Conservation (phyloP, 2,329 filamentous ascomycete species). For the Pseudogymnoascus sp. region DNA sequence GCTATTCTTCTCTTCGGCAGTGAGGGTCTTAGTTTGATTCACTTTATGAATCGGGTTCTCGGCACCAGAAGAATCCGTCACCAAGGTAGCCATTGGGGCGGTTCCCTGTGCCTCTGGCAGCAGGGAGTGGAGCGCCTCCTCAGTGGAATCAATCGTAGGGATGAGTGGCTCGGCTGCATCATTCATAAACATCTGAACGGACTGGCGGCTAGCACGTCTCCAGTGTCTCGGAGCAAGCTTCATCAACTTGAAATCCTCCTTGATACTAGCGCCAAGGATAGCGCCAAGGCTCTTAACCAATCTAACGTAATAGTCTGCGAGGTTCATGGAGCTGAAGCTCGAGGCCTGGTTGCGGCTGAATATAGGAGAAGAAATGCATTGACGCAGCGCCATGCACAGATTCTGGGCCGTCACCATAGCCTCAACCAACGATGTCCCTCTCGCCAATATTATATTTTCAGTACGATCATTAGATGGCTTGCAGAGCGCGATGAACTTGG, state of each 20-base stretch:
- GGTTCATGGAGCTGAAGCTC: conserved; percentile 67
- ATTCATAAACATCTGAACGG: background rate
- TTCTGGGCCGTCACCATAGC: conserved; percentile 69
- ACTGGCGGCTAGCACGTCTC: conserved; percentile 26
- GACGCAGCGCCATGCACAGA: conserved; percentile 64
- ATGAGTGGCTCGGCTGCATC: background rate
- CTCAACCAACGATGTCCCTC: conserved; percentile 71
- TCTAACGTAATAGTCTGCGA: conserved; percentile 73
- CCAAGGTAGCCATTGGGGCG: conserved; percentile 5
- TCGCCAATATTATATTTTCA: conserved; percentile 35
- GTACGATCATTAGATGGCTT: conserved; percentile 28
- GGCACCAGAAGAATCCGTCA: conserved; percentile 5
- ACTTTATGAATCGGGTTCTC: conserved; percentile 6
- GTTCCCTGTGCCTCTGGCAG: conserved; percentile 14
- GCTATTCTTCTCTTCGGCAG: background rate
- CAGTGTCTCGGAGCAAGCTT: conserved; percentile 64
- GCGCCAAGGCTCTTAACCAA: conserved; percentile 68
- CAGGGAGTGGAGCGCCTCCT: conserved; percentile 22
- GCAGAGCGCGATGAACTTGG: conserved; percentile 46
- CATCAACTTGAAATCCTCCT: conserved; percentile 72
- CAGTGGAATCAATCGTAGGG: conserved; percentile 16
- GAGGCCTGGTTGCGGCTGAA: conserved; percentile 47
- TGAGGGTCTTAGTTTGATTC: background rate
- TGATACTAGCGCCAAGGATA: conserved; percentile 70
- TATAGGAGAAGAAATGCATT: conserved; percentile 57